Conservation (phyloP, 495 filamentous ascomycete species). For the Aspergillus panamensis region DNA sequence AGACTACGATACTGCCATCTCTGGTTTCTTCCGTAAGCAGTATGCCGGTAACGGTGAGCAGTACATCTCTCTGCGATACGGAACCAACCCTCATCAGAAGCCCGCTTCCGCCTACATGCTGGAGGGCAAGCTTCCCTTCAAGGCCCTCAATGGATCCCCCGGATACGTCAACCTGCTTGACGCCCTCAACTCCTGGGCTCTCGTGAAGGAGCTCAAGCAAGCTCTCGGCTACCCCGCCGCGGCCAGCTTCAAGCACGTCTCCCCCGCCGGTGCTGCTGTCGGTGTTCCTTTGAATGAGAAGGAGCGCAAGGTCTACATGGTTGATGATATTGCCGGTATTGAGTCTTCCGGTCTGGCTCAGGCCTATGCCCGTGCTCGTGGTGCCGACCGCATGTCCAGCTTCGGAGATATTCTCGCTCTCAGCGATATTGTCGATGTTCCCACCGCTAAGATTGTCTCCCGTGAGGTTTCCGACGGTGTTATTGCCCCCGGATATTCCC, state of each 20-base stretch:
- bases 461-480: constrained; percentile 97
- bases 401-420: constrained; percentile 96
- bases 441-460: constrained; percentile 93
- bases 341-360: constrained; percentile 82
- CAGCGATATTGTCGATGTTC: constrained; percentile 80
- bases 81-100: constrained; percentile 97
- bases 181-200: constrained; percentile 91
- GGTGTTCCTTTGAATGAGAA: constrained; percentile 78
- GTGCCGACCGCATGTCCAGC: constrained; percentile 94
- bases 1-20: constrained; percentile 91
- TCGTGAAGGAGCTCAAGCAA: constrained; percentile 93
- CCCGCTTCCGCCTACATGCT: constrained; percentile 78
- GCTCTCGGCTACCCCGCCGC: constrained; percentile 86
- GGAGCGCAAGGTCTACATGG: constrained; percentile 97
- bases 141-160: constrained; percentile 86
- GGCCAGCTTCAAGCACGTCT: constrained; percentile 98
- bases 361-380: constrained; percentile 91
- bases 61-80: constrained; percentile 85
- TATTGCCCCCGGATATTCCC: constrained; percentile 81
- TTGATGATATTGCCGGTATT: constrained; percentile 87
- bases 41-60: constrained; percentile 83
- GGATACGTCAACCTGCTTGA: constrained; percentile 98
- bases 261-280: constrained; percentile 92
- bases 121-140: constrained; percentile 80
- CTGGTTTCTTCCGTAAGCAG: constrained; percentile 95